Conservation (phyloP, 192 early-diverging fungal genomes). For the Phycomyces nitens region DNA sequence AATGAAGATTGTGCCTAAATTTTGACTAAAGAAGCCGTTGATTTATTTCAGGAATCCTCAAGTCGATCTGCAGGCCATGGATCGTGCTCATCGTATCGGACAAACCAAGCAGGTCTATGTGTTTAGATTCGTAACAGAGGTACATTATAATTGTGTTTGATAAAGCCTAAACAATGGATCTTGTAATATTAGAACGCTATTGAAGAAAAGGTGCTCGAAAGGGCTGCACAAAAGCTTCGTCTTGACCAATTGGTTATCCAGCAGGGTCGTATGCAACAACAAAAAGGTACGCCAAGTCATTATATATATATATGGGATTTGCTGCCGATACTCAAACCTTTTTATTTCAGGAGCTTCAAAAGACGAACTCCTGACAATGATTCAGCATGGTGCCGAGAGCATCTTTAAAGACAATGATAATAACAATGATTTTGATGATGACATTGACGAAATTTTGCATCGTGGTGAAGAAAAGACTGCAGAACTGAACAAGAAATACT, state of each 20-base stretch:
- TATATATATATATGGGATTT: not conserved
- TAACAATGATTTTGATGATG: constrained; percentile 52
- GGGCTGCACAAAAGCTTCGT: constrained; percentile 94
- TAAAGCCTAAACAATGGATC: no score
- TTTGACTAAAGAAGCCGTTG: no score
- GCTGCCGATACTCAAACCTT: not conserved
- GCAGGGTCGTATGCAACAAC: constrained; percentile 80
- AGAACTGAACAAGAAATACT: constrained; percentile 87
- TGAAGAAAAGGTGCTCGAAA: constrained; percentile 96
- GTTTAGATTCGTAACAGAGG: constrained; percentile 93
- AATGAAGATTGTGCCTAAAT: not conserved
- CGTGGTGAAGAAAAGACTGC: constrained; percentile 85
- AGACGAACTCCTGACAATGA: constrained; percentile 91
- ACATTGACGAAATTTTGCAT: constrained; percentile 81
- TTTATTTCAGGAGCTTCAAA: constrained; percentile 52
- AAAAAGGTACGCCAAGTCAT: constrained; percentile 59
- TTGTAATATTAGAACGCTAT: constrained; percentile 86
- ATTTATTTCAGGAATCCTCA: constrained; percentile 61
- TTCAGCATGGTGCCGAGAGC: constrained; percentile 89
- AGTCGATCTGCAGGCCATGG: constrained; percentile 90
- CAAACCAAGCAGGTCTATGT: constrained; percentile 98
- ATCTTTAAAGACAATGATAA: constrained; percentile 69
- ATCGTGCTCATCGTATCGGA: constrained; percentile 98
- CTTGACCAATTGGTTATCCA: constrained; percentile 99
- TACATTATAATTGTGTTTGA: constrained; percentile 12